Base-by-base conservation (phyloP, 345 rosid genomes). In the Excoecaria agallocha region DNA sequence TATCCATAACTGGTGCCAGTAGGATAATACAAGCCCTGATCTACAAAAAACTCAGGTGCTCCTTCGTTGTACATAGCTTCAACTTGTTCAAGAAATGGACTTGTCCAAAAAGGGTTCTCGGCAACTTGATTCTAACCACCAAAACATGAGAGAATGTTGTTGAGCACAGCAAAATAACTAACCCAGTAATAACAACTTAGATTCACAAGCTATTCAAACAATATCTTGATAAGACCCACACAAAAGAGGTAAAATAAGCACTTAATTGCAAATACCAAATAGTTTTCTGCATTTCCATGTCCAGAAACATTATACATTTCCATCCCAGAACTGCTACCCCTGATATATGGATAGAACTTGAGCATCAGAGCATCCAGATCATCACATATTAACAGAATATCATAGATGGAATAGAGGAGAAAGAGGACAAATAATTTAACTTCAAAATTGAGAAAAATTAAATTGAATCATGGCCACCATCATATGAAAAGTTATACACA, bases 51-150 rank as follows among this genome's bases (percentile, higher is more conserved):
- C 82, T 89, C 98, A 67, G 96, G 85, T 79, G 80, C 80, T 85
- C 91, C 97, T 78, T 86, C 98, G 22, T 85, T 86, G 78, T 92
- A 91, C 98, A 92, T 94, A 49, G 79, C 76, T 76, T 89, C 85
- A 74, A 85, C 79, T 87, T 82, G 84, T 69, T 85, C 83, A 79
- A 82, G 66, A 66, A 78, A 72, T 49, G 80, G 74, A 77, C 67
- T 83, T 59, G 55, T 77, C 82, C 79, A 83, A 68, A 71, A 74
- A 20, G 64, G 84, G 86, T 85, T 81, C 77, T 75, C 86, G 13
- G 85, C 72, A 75, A 81, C 86, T 83, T 83, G 77, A 83, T 82
- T 82, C 86, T 84, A 74, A 62, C 64, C 70, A 20, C 37, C 63
- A 61, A 61, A 5, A 6, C 6, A 75, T 46, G 17, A 54, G 5